Conservation (phyloP, 371 early-diverging fungal genomes). For the Rhizopus sp. region DNA sequence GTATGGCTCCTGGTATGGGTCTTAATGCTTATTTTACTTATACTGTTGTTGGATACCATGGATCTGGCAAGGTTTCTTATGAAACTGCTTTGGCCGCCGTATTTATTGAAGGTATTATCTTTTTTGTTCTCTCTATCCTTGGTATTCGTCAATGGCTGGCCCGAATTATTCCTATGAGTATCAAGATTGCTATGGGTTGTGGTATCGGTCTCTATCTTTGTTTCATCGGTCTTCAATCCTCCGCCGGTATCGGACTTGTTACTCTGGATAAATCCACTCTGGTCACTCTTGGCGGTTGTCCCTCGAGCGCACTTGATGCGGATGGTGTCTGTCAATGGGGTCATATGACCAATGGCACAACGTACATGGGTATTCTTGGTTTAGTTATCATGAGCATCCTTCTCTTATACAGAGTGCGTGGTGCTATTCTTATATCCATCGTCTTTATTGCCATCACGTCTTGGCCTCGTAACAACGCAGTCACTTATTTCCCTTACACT, state of each 20-base stretch:
- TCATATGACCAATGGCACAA: conserved; percentile 69
- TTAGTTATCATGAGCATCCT: conserved; percentile 69
- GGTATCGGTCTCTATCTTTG: conserved; percentile 80
- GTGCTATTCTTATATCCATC: conserved; percentile 74
- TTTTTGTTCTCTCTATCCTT: conserved; percentile 67
- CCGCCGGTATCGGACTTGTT: conserved; percentile 79
- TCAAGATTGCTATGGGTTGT: conserved; percentile 74
- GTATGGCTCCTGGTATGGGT: conserved; percentile 81
- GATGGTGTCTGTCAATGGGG: conserved; percentile 55
- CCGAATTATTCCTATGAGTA: conserved; percentile 67
- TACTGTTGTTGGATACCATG: conserved; percentile 78
- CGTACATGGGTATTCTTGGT: conserved; percentile 70
- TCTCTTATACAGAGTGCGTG: conserved; percentile 67
- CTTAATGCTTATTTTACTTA: conserved; percentile 83
- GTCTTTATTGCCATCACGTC: conserved; percentile 68
- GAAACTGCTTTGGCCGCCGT: conserved; percentile 76
- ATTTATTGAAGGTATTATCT: conserved; percentile 79
- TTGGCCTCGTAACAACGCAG: conserved; percentile 62
- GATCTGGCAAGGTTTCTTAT: conserved; percentile 67
- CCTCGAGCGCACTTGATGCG: conserved; percentile 51
- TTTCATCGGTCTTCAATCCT: conserved; percentile 75
- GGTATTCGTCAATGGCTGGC: conserved; percentile 82
- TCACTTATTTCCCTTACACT: conserved; percentile 79
- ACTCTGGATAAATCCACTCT: conserved; percentile 61
- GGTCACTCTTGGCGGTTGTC: conserved; percentile 70